These are phyloP conservation scores for Galium porrigens DNA, from an alignment of 305 asterid genomes.

Conservation along the genomic window DNA sequence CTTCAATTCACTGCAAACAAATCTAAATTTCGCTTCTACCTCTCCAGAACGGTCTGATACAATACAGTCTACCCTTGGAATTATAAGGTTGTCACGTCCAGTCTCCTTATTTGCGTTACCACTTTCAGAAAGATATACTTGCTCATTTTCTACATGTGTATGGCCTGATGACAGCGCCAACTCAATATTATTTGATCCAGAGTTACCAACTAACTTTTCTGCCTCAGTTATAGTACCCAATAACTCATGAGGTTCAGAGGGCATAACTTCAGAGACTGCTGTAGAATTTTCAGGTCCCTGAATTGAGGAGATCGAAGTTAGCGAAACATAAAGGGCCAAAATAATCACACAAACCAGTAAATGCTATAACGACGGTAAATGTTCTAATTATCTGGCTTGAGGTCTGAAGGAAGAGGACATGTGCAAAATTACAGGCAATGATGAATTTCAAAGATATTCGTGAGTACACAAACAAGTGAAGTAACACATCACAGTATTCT, in stretches of 20 bases:
- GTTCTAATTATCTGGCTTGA: background rate
- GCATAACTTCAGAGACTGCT: conserved; percentile 29
- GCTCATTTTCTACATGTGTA: conserved; percentile 11
- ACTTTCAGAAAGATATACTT: conserved; percentile 16
- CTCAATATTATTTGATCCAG: conserved; percentile 17
- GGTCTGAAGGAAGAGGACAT: background rate
- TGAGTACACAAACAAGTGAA: background rate
- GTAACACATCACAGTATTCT: background rate
- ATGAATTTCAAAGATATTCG: background rate
- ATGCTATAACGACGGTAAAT: background rate
- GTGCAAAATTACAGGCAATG: background rate
- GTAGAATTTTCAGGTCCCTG: conserved; percentile 38
- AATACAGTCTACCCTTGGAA: conserved; percentile 6
- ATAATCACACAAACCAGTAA: background rate
- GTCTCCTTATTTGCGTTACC: conserved; percentile 19
- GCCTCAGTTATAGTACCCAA: conserved; percentile 20
- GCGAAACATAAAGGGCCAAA: background rate
- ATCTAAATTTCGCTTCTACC: conserved; percentile 3
- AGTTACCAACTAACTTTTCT: conserved; percentile 17
- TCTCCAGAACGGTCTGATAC: conserved; percentile 13
- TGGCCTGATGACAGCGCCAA: conserved; percentile 16
- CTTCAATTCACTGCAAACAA: conserved; percentile 3
- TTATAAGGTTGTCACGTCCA: conserved; percentile 10
- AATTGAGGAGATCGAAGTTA: conserved; percentile 14
- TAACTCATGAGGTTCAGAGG: conserved; percentile 35